A percentile compares a stretch with the other conserved stretches of the same genome.
Conservation (phyloP, 2,329 filamentous ascomycete genomes). For the Amauroascus verrucosus region DNA sequence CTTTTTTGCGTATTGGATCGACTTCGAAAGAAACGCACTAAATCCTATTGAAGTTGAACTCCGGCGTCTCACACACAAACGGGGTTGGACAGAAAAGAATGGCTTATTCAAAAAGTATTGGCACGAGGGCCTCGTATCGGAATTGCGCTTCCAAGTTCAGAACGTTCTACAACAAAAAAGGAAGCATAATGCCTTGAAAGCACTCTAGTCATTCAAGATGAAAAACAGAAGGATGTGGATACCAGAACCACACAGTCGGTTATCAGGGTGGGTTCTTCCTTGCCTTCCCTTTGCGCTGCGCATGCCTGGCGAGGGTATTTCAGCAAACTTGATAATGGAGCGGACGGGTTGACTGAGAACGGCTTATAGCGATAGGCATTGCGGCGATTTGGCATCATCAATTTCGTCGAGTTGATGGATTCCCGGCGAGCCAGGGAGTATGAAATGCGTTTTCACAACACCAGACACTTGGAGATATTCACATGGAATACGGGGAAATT, state of each 20-base stretch:
- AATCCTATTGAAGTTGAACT: constrained; percentile 8
- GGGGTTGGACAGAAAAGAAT: constrained; percentile 9
- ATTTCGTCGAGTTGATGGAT: constrained; percentile 10
- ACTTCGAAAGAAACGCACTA: constrained; percentile 3
- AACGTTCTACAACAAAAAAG: neutral
- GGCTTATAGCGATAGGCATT: neutral
- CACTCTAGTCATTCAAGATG: neutral
- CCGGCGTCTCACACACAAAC: constrained; percentile 2
- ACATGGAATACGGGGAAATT: constrained; percentile 3
- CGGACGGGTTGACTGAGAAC: neutral
- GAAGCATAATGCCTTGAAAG: neutral
- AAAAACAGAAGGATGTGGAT: neutral
- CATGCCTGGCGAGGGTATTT: too few species aligned
- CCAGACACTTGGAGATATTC: neutral
- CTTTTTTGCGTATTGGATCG: neutral
- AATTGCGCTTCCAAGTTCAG: neutral
- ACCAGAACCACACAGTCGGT: neutral
- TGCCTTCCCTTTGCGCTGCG: too few species aligned
- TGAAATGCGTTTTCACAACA: neutral
- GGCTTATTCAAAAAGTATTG: neutral
- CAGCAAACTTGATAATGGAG: neutral
- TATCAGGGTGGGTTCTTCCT: neutral
- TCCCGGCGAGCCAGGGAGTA: neutral
- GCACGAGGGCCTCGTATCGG: neutral
- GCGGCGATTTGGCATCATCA: constrained; percentile 2